Base-by-base conservation (phyloP, 2,329 filamentous ascomycete species). In the Samsoniella hepiali region DNA sequence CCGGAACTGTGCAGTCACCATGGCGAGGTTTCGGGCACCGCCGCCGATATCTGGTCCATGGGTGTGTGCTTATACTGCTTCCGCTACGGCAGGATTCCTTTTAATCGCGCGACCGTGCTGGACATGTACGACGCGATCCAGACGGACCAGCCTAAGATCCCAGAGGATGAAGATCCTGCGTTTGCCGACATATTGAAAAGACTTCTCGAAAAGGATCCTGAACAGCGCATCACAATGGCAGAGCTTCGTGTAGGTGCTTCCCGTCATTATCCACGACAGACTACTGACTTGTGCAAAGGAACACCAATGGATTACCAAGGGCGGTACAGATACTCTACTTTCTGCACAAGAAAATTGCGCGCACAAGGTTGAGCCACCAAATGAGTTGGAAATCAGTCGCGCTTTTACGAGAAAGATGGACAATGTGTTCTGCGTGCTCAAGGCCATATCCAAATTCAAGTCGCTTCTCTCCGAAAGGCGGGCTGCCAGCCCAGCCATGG, bases 1-100 rank as follows among this genome's bases (percentile, higher is more conserved):
- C 95, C 95, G 0, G 95, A 99, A 75, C 81, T 99, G 13, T 99
- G 95, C 71, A 88, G 88, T 8, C 93, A 86, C 70, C 94, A 97
- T 72, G 91, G 91, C 1, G 88, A 93, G 68, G 89, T 98, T 1
- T 94, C 91, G 3, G 95, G 95, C 11, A 90, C 87, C 69, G 93
- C 94, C 4, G 92, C 92, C 4, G 95, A 99, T 75, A 93, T 99
- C 61, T 99, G 95, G 95, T 96, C 94, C 3, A 98, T 98, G 94
- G 95, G 95, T 7, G 89, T 97, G 9, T 96, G 93, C 1, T 80
- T 99, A 2, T 98, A 94, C 74, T 99, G 95, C 74, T 82, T 99
- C 45, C 88, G 90, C 65, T 98, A 96, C 71, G 95, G 95, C 38
- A 83, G 81, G 57, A 89, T 99, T 65, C 95, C 95, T 0, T 99